These are phyloP conservation scores for Fomitopsis pinicola DNA, from an alignment of 1,284 basidiomycete species.

Conservation along the genomic window DNA sequence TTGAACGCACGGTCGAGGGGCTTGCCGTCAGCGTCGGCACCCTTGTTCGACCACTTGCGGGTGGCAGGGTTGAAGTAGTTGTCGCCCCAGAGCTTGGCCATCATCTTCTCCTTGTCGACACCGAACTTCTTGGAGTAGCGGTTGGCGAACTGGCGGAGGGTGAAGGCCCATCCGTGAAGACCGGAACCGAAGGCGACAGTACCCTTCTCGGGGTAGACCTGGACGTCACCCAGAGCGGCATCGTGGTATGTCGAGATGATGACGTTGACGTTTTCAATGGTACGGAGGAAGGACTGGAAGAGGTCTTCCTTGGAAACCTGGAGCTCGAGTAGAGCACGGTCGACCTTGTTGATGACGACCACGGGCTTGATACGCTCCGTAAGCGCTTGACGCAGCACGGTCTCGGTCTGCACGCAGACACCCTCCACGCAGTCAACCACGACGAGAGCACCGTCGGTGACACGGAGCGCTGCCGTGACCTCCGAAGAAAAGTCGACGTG, in stretches of 20 bases:
- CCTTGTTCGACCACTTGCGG: conserved; percentile 93
- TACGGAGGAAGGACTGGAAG: conserved; percentile 97
- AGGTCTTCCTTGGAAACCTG: conserved; percentile 97
- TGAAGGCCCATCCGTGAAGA: conserved; percentile 99
- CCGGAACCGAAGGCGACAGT: conserved; percentile 99
- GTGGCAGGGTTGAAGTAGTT: conserved; percentile 99
- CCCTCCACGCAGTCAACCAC: conserved; percentile 99
- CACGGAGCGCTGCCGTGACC: conserved; percentile 99
- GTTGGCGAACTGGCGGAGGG: conserved; percentile 93
- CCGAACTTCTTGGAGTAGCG: conserved; percentile 99
- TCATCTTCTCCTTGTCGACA: conserved; percentile 99
- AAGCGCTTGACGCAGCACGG: conserved; percentile 96
- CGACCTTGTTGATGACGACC: conserved; percentile 99
- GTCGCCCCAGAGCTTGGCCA: conserved; percentile 98
- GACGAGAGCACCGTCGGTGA: conserved; percentile 97
- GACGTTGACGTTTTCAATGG: conserved; percentile 98
- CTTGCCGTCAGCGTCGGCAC: conserved; percentile 80
- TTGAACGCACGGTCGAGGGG: conserved; percentile 91
- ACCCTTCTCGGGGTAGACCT: conserved; percentile 98
- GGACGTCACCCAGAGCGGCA: conserved; percentile 91
- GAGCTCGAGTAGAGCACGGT: conserved; percentile 98
- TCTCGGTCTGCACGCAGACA: conserved; percentile 99
- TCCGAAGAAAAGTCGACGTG: conserved; percentile 99
- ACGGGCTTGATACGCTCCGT: conserved; percentile 99
- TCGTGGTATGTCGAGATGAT: conserved; percentile 99